Evolutionary conservation across 73 alveolate genomes (phyloP), one percentile per base, ranked within the genome.

Genomic region (Effrenium voratum): DNA sequence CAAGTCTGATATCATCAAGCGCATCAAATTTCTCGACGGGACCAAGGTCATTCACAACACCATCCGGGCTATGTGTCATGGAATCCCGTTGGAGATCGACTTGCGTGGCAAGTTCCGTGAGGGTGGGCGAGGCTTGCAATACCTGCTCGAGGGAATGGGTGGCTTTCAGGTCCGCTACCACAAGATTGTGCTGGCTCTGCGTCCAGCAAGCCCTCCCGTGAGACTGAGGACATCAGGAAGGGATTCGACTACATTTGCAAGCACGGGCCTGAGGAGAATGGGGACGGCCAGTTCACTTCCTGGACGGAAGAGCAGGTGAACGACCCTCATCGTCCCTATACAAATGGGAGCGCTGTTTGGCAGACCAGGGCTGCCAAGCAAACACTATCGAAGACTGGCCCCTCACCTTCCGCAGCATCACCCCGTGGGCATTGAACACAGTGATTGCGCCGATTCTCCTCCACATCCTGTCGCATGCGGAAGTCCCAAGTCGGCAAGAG

Each of bases 301-400:
- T 70, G 81, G 81, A 70, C 81, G 12, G 46, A 70, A 0, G 81
- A 70, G 81, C 81, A 70, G 3, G 81, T 70, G n/a, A 70, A 70
- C 49, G 24, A 70, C 22, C 81, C 81, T 0, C 28, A 70, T 1
- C 32, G 81, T 46, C 24, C 46, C 28, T 34, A 0, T 32, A 70
- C 81, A 70, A 70, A 32, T 70, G 81, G 81, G 81, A 70, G 13
- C 45, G 81, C 47, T 70, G 81, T 26, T 46, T 34, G 46, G 46
- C 81, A 32, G 46, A 70, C 5, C 32, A 70, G 28, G 81, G 81
- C 47, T 43, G 32, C 28, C 81, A 70, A 28, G 46, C 81, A 16
- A 28, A 32, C 47, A 70, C 46, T 0, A 70, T 70, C 44, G 10
- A 4, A 28, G 81, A 70, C 47, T 70, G 81, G 81, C 81, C 81